A percentile compares a stretch with the other conserved stretches of the same genome.
Evolutionary conservation across 371 early-diverging fungal species (phyloP).

Genomic region (Lichtheimia corymbifera): DNA sequence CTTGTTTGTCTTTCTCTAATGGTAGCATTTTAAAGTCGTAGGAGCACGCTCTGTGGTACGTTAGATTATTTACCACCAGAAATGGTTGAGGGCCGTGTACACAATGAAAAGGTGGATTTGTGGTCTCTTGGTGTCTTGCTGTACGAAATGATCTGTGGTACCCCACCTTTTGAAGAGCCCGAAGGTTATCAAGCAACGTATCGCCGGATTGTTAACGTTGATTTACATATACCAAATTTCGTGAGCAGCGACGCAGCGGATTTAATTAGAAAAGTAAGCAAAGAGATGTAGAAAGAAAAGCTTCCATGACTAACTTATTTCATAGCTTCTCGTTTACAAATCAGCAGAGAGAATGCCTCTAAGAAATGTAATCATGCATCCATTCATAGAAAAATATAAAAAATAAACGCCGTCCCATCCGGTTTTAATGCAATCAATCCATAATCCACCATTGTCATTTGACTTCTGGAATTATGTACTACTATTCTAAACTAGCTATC

Average conservation of each 20-base stretch:
- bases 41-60: constrained; percentile 96
- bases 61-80: constrained; percentile 98
- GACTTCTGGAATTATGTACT: too few relatives aligned
- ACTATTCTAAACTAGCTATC: too few relatives aligned
- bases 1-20: background rate
- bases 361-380: constrained; percentile 5
- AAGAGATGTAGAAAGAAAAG: background rate
- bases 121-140: constrained; percentile 88
- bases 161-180: constrained; percentile 94
- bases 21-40: constrained; percentile 38
- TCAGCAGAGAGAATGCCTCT: constrained; percentile 4
- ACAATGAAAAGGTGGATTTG: constrained; percentile 79
- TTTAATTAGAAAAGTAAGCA: constrained; percentile 76
- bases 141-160: constrained; percentile 96
- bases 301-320: background rate
- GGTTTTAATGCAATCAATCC: too few relatives aligned
- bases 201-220: constrained; percentile 81
- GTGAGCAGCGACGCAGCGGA: constrained; percentile 88
- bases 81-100: constrained; percentile 75
- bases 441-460: too few relatives aligned
- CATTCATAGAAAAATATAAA: constrained; percentile 4
- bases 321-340: constrained; percentile 8
- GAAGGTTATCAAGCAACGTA: constrained; percentile 68
- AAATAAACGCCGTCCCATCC: too few relatives aligned
- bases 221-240: constrained; percentile 80